Conservation (phyloP, 2,329 filamentous ascomycete genomes). For the Alternaria angustiovoidea region DNA sequence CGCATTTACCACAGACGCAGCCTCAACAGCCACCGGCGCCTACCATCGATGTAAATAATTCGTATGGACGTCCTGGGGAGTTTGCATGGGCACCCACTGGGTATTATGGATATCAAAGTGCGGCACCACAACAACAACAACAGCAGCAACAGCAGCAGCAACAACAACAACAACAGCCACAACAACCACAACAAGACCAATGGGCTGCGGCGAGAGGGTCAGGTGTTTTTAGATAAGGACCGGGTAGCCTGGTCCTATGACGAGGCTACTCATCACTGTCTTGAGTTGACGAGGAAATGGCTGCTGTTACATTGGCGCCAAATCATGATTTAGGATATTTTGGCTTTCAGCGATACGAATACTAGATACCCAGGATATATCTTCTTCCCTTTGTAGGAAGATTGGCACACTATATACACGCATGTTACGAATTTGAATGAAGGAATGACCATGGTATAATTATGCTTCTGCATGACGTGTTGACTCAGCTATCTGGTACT, state of each 20-base stretch:
- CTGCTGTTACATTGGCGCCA: background rate
- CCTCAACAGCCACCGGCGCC: constrained; percentile 28
- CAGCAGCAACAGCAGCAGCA: constrained; percentile 27
- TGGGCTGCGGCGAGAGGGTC: constrained; percentile 32
- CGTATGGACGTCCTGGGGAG: constrained; percentile 31
- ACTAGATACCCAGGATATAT: constrained; percentile 1
- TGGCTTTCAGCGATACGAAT: background rate
- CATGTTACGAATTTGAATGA: constrained; percentile 1
- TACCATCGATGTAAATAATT: constrained; percentile 25
- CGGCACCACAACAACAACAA: constrained; percentile 22
- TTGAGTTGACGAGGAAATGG: background rate
- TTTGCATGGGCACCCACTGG: constrained; percentile 35
- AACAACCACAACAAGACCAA: constrained; percentile 26
- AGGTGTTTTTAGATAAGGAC: constrained; percentile 33
- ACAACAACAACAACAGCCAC: constrained; percentile 20
- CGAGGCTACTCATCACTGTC: background rate
- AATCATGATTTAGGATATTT: background rate
- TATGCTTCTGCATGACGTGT: background rate
- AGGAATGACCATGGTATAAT: background rate
- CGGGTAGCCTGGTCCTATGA: background rate
- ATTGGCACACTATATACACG: background rate
- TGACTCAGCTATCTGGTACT: background rate
- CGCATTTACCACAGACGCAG: constrained; percentile 25
- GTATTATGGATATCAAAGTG: constrained; percentile 39
- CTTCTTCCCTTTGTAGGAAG: background rate